Base-by-base conservation (phyloP, 495 filamentous ascomycete species). In the Mycothermus thermophilus region DNA sequence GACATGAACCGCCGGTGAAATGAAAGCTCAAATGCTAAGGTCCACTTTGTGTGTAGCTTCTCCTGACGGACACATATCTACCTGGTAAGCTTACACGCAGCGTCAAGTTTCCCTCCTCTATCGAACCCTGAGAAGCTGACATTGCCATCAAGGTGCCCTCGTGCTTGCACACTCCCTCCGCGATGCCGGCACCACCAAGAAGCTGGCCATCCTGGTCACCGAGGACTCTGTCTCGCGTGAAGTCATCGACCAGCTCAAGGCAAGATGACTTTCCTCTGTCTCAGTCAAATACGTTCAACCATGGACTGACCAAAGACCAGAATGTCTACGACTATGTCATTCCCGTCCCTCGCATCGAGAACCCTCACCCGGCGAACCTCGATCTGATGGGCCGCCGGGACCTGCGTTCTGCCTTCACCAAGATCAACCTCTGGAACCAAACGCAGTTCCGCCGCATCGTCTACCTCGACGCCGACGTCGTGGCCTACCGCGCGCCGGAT, bases 131-230 rank as follows among this genome's bases (percentile, higher is more conserved):
- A 10, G 11, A 45, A 46, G 34, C 56, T 52, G 41, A 51, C 11
- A 34, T 10, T 13, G 3, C 25, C 26, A 36, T 32, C 20, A 56
- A 88, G 86, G 90, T 55, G 87, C 88, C 37, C 74, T 87, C 39
- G 87, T 99, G 21, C 73, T 99, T 40, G 88, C 84, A 35, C 85
- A 95, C 64, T 95, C 90, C 23, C 64, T 99, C 32, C 82, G 83
- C 59, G 92, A 96, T 78, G 80, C 75, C 48, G 82, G 83, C 34
- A 83, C 90, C 18, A 76, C 60, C 35, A 90, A 83, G 62, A 87
- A 80, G 62, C 67, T 99, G 42, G 83, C 81, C 31, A 77, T 79
- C 47, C 66, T 96, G 33, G 75, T 84, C 49, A 93, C 84, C 9
- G 66, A 78, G 18, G 83, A 88, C 42, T 75, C 60, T 19, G 63